Evolutionary conservation across 2,329 filamentous ascomycete genomes (phyloP).

Genomic region (Cytospora leucostoma): DNA sequence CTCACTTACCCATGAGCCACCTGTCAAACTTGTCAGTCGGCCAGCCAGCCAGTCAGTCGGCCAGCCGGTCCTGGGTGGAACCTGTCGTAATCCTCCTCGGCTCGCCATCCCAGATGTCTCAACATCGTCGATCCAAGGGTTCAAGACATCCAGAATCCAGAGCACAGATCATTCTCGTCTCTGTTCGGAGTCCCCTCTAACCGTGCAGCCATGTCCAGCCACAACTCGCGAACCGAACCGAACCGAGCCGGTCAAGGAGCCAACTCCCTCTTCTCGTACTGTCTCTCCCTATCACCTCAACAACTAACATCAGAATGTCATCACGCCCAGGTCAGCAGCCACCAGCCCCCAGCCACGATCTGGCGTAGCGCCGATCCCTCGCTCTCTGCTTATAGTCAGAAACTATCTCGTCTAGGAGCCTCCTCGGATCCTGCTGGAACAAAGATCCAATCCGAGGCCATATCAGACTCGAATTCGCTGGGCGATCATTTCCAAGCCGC

Average conservation of each 20-base stretch:
- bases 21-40: too few species aligned
- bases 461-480: background rate
- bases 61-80: too few species aligned
- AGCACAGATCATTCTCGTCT: too few species aligned
- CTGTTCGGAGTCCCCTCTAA: too few species aligned
- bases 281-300: background rate
- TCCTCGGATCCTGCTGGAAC: background rate
- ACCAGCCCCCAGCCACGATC: background rate
- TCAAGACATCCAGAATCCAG: too few species aligned
- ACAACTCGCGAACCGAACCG: background rate
- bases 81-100: background rate
- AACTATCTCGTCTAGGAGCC: background rate
- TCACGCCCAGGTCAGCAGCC: too few species aligned
- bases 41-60: too few species aligned
- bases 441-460: background rate
- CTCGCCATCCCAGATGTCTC: background rate
- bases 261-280: background rate
- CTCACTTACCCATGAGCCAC: too few species aligned
- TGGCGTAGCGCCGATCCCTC: too few species aligned
- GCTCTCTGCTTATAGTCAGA: background rate
- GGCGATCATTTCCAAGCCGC: too few species aligned
- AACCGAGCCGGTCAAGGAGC: background rate
- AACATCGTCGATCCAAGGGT: too few species aligned
- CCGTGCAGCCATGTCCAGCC: too few species aligned
- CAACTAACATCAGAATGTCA: background rate